phyloP scores from a whole-genome alignment of 257 asterid genomes.

The Striga asiatica region DNA sequence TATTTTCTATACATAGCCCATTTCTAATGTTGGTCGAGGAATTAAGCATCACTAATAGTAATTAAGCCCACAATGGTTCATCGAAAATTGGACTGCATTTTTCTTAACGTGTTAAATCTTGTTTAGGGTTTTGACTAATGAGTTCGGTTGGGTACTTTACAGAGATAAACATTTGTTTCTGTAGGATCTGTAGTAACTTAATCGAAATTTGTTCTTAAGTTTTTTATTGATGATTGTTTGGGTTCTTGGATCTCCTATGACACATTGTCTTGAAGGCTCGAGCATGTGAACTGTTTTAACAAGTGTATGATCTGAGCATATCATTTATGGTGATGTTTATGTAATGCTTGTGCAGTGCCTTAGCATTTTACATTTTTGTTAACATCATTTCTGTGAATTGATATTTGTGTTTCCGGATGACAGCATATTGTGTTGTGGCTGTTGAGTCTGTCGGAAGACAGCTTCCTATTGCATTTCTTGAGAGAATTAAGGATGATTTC shows the following conservation, averaged over 20 bases:
- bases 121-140: too few species aligned
- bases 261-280: conserved; percentile 2
- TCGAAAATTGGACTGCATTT: too few species aligned
- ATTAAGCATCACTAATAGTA: not conserved
- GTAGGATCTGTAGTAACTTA: too few species aligned
- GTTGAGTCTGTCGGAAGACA: conserved; percentile 89
- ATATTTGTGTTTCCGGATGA: conserved; percentile 13
- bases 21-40: not conserved
- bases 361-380: not conserved
- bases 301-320: not conserved
- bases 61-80: too few species aligned
- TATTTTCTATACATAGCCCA: not conserved
- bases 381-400: conserved; percentile 8
- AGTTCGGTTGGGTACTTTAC: not conserved
- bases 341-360: not conserved
- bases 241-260: not conserved
- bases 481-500: conserved; percentile 77
- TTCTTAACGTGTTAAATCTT: too few species aligned
- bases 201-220: too few species aligned
- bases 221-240: not conserved
- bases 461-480: conserved; percentile 78
- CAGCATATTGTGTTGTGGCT: conserved; percentile 93
- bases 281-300: not conserved
- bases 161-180: not conserved
- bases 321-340: not conserved